Conservation (phyloP, 441 rosid species). For the Erodium texanum region DNA sequence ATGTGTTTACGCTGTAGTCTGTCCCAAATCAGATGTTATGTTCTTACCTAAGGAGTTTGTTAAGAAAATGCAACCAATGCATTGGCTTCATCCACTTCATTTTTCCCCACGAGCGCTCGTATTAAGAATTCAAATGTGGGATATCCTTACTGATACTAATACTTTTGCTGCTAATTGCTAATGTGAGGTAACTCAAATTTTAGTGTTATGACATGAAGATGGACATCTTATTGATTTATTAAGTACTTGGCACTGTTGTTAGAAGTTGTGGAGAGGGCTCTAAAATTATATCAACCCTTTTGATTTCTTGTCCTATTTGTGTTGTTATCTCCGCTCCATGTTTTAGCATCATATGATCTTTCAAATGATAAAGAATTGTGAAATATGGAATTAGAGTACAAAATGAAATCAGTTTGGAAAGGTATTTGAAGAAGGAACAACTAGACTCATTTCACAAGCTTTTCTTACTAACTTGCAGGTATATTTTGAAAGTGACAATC, state of each 20-base stretch:
- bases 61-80: not conserved
- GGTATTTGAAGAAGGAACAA: not conserved
- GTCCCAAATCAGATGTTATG: not conserved
- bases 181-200: not conserved
- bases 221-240: not conserved
- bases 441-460: not conserved
- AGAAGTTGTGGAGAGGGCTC: not conserved
- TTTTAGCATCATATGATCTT: not conserved
- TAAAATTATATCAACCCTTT: not conserved
- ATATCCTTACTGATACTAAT: not conserved
- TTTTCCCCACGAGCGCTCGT: not conserved
- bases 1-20: not conserved
- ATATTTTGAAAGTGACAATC: constrained; percentile 84
- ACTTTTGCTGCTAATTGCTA: not conserved
- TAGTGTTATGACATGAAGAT: not conserved
- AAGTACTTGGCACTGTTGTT: too few species aligned
- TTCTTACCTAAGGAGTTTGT: not conserved
- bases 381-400: not conserved
- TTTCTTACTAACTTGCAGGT: constrained; percentile 33
- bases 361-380: constrained; percentile 4
- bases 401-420: not conserved
- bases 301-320: not conserved
- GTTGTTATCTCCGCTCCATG: not conserved
- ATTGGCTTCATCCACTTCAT: not conserved
- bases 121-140: not conserved